These are phyloP conservation scores for Lagerstroemia speciosa DNA, from an alignment of 345 rosid genomes.

Conservation along the genomic window DNA sequence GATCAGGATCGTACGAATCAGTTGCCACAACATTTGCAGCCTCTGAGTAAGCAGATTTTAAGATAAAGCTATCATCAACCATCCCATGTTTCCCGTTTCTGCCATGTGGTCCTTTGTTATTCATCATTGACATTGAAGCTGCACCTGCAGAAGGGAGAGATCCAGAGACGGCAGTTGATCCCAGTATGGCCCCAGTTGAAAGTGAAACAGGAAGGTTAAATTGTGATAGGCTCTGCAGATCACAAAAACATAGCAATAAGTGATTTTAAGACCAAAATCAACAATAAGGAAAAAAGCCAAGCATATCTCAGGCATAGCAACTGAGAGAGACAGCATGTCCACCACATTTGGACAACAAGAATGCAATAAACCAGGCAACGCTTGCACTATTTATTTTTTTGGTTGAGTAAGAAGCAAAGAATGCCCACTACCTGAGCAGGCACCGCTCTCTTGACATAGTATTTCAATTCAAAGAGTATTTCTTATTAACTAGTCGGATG, in stretches of 20 bases:
- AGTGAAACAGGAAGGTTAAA: conserved; percentile 93
- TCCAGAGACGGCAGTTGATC: conserved; percentile 48
- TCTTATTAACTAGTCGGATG: neutral
- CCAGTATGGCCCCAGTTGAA: conserved; percentile 59
- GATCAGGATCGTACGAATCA: conserved; percentile 97
- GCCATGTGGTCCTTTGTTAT: conserved; percentile 32
- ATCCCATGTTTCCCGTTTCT: conserved; percentile 44
- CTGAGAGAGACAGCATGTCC: neutral
- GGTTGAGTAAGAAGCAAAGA: neutral
- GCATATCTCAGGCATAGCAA: neutral
- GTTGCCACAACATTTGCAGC: conserved; percentile 40
- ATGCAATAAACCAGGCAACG: neutral
- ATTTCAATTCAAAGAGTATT: neutral
- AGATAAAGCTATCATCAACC: conserved; percentile 44
- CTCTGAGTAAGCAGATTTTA: conserved; percentile 49
- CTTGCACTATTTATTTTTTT: neutral
- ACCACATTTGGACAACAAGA: neutral
- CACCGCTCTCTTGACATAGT: neutral
- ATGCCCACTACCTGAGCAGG: neutral
- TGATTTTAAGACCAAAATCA: neutral
- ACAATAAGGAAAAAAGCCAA: neutral
- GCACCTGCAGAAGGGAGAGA: conserved; percentile 40
- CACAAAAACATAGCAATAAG: neutral
- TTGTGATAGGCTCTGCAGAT: conserved; percentile 90
- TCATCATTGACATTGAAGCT: conserved; percentile 40